Conservation (phyloP, 345 rosid species). For the Rhodamnia argentea region DNA sequence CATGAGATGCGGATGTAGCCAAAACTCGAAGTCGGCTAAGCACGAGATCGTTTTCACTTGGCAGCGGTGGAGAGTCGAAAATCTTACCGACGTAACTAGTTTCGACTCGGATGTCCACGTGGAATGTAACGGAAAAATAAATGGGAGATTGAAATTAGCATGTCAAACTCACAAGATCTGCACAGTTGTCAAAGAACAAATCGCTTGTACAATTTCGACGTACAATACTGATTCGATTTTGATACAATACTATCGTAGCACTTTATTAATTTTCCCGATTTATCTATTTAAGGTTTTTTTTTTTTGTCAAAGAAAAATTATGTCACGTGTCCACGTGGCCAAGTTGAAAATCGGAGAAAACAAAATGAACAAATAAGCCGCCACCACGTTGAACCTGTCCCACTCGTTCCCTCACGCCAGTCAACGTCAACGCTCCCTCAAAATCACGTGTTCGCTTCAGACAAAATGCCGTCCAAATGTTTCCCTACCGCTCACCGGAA, state of each 20-base stretch:
- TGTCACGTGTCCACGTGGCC: background rate
- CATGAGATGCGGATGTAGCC: background rate
- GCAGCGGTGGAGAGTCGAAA: background rate
- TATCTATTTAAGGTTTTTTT: background rate
- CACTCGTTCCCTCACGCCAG: background rate
- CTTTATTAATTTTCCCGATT: fast-evolving
- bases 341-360: background rate
- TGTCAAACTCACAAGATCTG: background rate
- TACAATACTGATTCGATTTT: background rate
- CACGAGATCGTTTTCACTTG: background rate
- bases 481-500: background rate
- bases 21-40: background rate
- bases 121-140: background rate
- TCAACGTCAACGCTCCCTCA: background rate
- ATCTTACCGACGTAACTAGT: background rate
- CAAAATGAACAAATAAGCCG: background rate
- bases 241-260: background rate
- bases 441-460: too few relatives aligned
- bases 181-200: background rate
- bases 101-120: background rate
- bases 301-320: too few relatives aligned
- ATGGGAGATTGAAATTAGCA: fast-evolving
- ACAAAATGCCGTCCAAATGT: background rate
- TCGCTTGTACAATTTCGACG: background rate
- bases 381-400: background rate